These are phyloP conservation scores for Chaetoscypha palmicola DNA, from an alignment of 2,329 filamentous ascomycete species.

Conservation along the genomic window DNA sequence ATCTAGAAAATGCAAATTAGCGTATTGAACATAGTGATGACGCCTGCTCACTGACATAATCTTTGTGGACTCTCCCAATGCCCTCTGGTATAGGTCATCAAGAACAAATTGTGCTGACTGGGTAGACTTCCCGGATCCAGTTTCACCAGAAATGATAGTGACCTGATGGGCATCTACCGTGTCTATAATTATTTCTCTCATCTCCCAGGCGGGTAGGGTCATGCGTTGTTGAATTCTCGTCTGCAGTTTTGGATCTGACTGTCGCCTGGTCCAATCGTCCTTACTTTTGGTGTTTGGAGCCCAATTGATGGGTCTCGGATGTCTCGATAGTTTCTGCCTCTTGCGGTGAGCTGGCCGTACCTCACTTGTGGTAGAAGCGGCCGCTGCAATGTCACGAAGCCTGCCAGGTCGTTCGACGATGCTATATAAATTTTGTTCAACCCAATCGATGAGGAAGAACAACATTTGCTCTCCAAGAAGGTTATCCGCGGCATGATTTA, in stretches of 20 bases:
- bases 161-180: constrained; percentile 75
- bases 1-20: constrained; percentile 33
- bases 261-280: constrained; percentile 63
- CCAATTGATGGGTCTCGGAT: constrained; percentile 58
- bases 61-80: constrained; percentile 70
- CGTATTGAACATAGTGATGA: not conserved
- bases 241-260: constrained; percentile 57
- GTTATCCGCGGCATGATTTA: constrained; percentile 63
- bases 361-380: constrained; percentile 60
- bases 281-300: constrained; percentile 51
- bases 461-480: constrained; percentile 83
- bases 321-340: constrained; percentile 34
- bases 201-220: constrained; percentile 78
- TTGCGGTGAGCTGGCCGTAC: constrained; percentile 21
- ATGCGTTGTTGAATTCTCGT: constrained; percentile 69
- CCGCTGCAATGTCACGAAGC: constrained; percentile 76
- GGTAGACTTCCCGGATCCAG: constrained; percentile 92
- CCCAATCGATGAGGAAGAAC: constrained; percentile 84
- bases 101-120: constrained; percentile 95
- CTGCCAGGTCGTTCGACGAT: constrained; percentile 81
- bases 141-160: constrained; percentile 95
- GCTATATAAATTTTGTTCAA: constrained; percentile 74
- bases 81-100: constrained; percentile 75
- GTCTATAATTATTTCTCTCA: constrained; percentile 67
- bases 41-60: constrained; percentile 50